phyloP scores from a whole-genome alignment of 2,329 filamentous ascomycete genomes.

The Cadophora malorum region DNA sequence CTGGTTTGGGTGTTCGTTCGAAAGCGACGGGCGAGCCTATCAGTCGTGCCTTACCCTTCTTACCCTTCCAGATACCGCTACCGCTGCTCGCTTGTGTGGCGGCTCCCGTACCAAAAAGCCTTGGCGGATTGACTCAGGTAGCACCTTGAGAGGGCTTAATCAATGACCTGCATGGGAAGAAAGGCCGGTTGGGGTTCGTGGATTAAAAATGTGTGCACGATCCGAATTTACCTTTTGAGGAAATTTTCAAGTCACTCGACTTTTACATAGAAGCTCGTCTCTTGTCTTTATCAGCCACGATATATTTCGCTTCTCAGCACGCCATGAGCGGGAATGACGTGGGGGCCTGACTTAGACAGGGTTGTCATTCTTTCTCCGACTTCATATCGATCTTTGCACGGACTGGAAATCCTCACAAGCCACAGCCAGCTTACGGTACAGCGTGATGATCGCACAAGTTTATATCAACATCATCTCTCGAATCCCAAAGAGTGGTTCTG shows the following conservation, averaged over 20 bases:
- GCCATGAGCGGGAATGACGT: constrained; percentile 19
- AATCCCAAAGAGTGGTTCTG: not conserved
- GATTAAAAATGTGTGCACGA: not conserved
- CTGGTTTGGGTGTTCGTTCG: constrained; percentile 13
- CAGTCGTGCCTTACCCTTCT: constrained; percentile 8
- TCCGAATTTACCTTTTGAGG: not conserved
- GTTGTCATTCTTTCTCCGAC: constrained; percentile 15
- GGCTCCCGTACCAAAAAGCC: constrained; percentile 4
- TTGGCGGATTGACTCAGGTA: not conserved
- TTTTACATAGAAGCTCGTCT: not conserved
- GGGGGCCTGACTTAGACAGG: constrained; percentile 5
- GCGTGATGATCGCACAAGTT: not conserved
- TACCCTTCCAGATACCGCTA: not conserved
- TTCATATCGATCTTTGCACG: constrained; percentile 12
- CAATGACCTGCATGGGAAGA: not conserved
- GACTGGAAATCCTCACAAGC: constrained; percentile 16
- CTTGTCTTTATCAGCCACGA: not conserved
- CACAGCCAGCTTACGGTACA: constrained; percentile 11
- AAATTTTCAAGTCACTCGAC: not conserved
- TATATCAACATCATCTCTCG: constrained; percentile 4
- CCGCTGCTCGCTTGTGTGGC: not conserved
- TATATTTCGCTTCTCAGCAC: constrained; percentile 8
- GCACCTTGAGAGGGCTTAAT: not conserved
- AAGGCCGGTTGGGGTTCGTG: not conserved
- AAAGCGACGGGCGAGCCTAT: not conserved